These are phyloP conservation scores for Cystobasidiopsis lactophilus DNA, from an alignment of 768 basidiomycete genomes.

Conservation along the genomic window DNA sequence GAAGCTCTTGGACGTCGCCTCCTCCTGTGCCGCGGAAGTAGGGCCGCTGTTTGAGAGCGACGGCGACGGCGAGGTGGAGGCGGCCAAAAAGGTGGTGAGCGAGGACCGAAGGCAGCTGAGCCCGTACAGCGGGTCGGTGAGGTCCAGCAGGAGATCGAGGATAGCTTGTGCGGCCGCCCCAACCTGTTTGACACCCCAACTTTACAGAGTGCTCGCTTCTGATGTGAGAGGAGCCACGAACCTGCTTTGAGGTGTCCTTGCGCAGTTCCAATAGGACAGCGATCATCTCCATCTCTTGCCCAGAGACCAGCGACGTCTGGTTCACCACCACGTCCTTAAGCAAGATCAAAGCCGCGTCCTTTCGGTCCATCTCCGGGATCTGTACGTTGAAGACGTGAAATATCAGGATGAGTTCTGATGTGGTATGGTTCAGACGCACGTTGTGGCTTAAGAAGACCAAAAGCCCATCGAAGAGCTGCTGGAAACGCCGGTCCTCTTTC, in stretches of 20 bases:
- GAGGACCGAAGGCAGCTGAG: constrained; percentile 11
- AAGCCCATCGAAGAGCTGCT: not conserved
- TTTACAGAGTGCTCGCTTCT: not conserved
- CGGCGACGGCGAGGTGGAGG: too few relatives aligned
- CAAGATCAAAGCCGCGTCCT: constrained; percentile 11
- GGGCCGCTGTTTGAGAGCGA: too few relatives aligned
- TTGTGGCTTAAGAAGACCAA: not conserved
- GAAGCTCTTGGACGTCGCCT: constrained; percentile 5
- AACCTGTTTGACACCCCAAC: constrained; percentile 4
- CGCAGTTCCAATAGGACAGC: constrained; percentile 12
- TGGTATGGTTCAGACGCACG: not conserved
- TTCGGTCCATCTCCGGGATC: not conserved
- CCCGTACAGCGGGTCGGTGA: constrained; percentile 17
- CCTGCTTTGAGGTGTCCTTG: constrained; percentile 7
- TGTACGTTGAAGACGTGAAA: not conserved
- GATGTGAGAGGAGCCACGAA: not conserved
- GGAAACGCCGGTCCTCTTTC: not conserved
- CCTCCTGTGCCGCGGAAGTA: too few relatives aligned
- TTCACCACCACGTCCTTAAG: constrained; percentile 15
- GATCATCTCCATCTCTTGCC: constrained; percentile 14
- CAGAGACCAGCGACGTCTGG: constrained; percentile 12
- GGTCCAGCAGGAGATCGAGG: constrained; percentile 7
- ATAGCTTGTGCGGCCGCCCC: constrained; percentile 14
- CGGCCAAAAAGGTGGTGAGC: constrained; percentile 7
- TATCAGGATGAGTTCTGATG: not conserved